A percentile compares a stretch with the other conserved stretches of the same genome.
Conservation (phyloP, 495 filamentous ascomycete genomes). For the Hypoxylon crocopeplum region DNA sequence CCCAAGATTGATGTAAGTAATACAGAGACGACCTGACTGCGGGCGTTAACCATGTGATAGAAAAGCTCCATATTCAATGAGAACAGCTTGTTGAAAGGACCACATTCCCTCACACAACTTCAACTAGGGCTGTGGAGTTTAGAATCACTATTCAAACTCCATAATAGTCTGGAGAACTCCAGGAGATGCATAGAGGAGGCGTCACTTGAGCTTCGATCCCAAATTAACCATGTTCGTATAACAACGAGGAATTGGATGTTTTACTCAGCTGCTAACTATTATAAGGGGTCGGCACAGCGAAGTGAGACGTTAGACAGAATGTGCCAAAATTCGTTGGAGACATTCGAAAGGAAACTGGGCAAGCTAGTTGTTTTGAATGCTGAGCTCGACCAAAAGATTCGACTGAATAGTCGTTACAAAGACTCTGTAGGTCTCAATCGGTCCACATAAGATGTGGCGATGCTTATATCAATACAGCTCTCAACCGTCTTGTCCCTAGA, state of each 20-base stretch:
- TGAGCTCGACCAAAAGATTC: conserved; percentile 19
- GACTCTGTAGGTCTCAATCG: conserved; percentile 20
- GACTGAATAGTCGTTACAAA: conserved; percentile 21
- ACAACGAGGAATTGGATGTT: not conserved
- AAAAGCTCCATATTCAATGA: conserved; percentile 3
- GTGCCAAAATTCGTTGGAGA: conserved; percentile 23
- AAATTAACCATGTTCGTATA: conserved; percentile 1
- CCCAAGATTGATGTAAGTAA: conserved; percentile 8
- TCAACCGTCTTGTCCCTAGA: conserved; percentile 11
- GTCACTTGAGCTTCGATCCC: conserved; percentile 1
- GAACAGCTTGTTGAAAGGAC: conserved; percentile 2
- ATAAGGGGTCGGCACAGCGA: conserved; percentile 17
- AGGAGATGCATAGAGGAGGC: conserved; percentile 7
- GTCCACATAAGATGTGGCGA: not conserved
- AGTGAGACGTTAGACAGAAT: conserved; percentile 13
- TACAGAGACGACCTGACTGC: not conserved
- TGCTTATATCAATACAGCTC: conserved; percentile 13
- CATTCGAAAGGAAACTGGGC: conserved; percentile 26
- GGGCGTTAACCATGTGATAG: not conserved
- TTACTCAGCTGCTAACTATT: not conserved
- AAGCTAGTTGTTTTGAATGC: conserved; percentile 19
- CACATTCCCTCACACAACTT: not conserved
- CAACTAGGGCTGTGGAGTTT: conserved; percentile 14
- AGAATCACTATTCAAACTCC: conserved; percentile 11
- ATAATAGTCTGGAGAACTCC: conserved; percentile 5